Percentiles rank a stretch among this genome's conserved stretches.
Evolutionary conservation across 192 early-diverging fungal genomes (phyloP).

Genomic region (Oehlia diaphana): DNA sequence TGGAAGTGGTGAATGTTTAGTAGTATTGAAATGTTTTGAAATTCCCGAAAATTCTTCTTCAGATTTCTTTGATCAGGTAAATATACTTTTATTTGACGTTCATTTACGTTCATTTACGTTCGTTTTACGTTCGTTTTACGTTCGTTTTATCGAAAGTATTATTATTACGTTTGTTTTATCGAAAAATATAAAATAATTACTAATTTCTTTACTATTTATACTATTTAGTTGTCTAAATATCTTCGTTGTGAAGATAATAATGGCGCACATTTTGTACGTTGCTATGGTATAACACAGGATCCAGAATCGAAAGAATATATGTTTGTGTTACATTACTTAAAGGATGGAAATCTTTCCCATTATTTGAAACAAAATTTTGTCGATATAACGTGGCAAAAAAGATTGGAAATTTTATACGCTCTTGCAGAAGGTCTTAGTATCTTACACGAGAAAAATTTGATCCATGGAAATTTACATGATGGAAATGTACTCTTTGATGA

Average conservation of each 20-base stretch:
- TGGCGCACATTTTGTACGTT: constrained; percentile 3
- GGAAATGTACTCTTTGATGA: constrained; percentile 17
- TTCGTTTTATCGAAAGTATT: too few species aligned
- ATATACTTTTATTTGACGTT: too few species aligned
- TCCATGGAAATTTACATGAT: constrained; percentile 40
- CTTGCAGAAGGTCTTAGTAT: constrained; percentile 38
- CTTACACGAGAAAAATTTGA: constrained; percentile 42
- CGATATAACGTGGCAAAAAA: constrained; percentile 32
- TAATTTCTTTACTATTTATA: too few species aligned
- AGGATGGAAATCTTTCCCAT: constrained; percentile 36
- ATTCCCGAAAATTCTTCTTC: not conserved
- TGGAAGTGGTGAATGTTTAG: not conserved
- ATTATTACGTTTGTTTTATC: too few species aligned
- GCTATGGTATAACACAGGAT: constrained; percentile 8
- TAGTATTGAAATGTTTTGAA: constrained; percentile 16
- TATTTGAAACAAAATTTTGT: constrained; percentile 35
- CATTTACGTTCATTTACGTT: too few species aligned
- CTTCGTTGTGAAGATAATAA: not conserved
- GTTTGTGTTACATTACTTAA: constrained; percentile 40
- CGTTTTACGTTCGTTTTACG: too few species aligned
- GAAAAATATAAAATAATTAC: too few species aligned
- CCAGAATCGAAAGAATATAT: constrained; percentile 37
- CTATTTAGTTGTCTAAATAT: not conserved
- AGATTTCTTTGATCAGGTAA: constrained; percentile 19
- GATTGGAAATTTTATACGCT: constrained; percentile 35